phyloP scores from a whole-genome alignment of 441 rosid species.

The California macrophylla region DNA sequence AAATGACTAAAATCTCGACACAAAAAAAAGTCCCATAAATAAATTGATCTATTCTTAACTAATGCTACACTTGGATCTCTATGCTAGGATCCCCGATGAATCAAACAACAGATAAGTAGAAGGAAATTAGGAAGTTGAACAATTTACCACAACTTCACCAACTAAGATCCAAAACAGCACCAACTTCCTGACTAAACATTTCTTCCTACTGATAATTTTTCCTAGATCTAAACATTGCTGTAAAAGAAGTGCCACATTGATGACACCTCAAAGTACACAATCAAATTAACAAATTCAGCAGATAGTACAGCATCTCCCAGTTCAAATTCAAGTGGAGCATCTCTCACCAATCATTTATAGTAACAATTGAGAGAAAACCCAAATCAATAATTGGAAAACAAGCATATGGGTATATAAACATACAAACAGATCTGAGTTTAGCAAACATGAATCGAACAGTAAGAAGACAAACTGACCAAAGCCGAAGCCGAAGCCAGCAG shows the following conservation, averaged over 20 bases:
- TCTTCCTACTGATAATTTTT: not conserved
- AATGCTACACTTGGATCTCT: not conserved
- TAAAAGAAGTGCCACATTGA: not conserved
- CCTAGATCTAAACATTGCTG: not conserved
- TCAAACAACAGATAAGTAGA: not conserved
- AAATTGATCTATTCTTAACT: not conserved
- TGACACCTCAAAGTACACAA: not conserved
- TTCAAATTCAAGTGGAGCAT: too few species aligned
- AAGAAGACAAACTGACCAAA: conserved; percentile 18
- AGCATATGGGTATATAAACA: too few species aligned
- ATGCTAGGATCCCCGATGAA: not conserved
- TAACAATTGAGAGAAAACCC: not conserved
- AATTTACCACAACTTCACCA: not conserved
- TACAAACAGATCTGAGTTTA: conserved; percentile 8
- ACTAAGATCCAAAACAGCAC: conserved; percentile 1
- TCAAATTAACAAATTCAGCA: not conserved
- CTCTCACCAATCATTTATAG: not conserved
- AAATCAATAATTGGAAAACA: not conserved
- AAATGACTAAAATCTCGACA: not conserved
- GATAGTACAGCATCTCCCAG: not conserved
- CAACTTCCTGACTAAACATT: not conserved
- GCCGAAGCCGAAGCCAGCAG: conserved; percentile 21
- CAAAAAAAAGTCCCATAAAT: not conserved
- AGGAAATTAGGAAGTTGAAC: not conserved
- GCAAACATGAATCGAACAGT: not conserved